Base-by-base conservation (phyloP, 2,329 filamentous ascomycete genomes). In the Colletotrichum sp. region DNA sequence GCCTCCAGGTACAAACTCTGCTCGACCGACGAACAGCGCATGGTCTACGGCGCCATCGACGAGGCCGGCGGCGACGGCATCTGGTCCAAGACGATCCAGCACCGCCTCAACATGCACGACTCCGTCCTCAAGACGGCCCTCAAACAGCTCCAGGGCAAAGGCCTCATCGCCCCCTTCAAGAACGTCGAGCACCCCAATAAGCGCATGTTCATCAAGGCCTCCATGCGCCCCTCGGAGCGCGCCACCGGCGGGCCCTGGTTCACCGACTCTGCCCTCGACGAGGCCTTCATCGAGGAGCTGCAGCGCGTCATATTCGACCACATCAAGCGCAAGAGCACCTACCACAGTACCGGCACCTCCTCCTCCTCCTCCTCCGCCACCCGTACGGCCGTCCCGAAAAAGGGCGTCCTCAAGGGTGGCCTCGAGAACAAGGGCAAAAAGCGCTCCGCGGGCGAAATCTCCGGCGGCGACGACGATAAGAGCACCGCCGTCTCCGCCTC, bases 211-310 rank as follows among this genome's bases (percentile, higher is more conserved):
- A 98, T 99, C 89, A 93, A 98, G 80, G 91, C 93, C 68, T 93
- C 93, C 76, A 90, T 99, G 74, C 91, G 92, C 13, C 96, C 97
- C 1, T 95, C 93, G 68, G 96, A 98, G 75, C 94, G 97, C 75
- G 94, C 97, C 61, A 98, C 95, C 0, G 97, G 97, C 62, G 97
- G 97, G 3, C 94, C 95, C 11, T 99, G 96, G 95, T 98, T 97
- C 82, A 96, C 94, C 9, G 95, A 98, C 76, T 94, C 95, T 66
- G 94, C 96, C 76, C 89, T 98, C 15, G 97, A 99, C 83, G 93
- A 94, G 76, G 94, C 93, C 72, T 95, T 99, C 81, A 96, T 98
- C 78, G 92, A 94, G 70, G 91, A 91, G 55, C 87, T 98, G 64
- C 91, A 94, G 74, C 89, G 90, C 24, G 90, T 94, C 73, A 90